Percentiles rank a stretch among this genome's conserved stretches.
phyloP scores from a whole-genome alignment of 139 green algal species.

The Chlamydomonas sphaeroides region DNA sequence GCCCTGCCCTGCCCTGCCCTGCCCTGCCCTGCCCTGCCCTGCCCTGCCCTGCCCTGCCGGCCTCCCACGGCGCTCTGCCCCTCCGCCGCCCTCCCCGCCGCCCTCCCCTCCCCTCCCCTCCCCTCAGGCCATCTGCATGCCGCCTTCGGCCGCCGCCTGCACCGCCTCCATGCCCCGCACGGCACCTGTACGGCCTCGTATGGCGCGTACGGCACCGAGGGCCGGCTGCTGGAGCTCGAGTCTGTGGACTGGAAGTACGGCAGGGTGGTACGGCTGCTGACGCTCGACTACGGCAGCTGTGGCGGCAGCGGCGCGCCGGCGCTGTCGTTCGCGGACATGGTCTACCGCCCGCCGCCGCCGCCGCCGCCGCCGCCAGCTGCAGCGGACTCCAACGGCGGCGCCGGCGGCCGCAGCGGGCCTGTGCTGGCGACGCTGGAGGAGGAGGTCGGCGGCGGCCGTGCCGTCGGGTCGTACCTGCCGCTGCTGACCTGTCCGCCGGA shows the following conservation, averaged over 20 bases:
- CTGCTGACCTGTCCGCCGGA: conserved; percentile 29
- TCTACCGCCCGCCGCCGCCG: background rate
- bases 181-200: background rate
- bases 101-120: too few species aligned
- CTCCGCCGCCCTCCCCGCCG: too few species aligned
- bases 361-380: background rate
- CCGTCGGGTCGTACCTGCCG: background rate
- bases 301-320: background rate
- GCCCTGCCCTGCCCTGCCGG: background rate
- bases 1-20: too few species aligned
- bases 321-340: background rate
- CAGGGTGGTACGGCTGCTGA: conserved; percentile 16
- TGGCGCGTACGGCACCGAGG: background rate
- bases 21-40: too few species aligned
- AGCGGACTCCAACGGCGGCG: background rate
- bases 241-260: conserved; percentile 33
- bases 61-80: too few species aligned
- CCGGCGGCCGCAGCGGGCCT: too few species aligned
- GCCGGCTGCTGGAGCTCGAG: conserved; percentile 26
- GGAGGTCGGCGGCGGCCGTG: background rate
- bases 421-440: background rate
- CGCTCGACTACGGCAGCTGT: background rate
- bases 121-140: conserved; percentile 19
- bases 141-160: conserved; percentile 22
- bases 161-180: background rate